Evolutionary conservation across 352 stramenopile species (phyloP).

Genomic region (Globisporangium cylindrosporum): DNA sequence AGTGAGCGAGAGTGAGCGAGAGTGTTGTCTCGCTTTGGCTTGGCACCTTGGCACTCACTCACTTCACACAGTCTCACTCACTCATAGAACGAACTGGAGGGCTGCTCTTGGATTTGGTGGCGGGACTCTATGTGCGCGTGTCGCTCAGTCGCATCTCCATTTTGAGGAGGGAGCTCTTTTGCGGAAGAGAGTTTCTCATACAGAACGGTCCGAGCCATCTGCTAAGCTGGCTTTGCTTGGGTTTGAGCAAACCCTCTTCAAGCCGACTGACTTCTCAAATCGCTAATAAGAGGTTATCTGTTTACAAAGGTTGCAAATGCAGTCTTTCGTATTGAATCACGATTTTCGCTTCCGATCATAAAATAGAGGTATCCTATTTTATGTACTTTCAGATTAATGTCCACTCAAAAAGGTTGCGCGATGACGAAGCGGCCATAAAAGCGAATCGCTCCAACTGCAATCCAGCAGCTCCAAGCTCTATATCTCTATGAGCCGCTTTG

Average conservation of each 20-base stretch:
- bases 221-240: neutral
- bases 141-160: conserved; percentile 4
- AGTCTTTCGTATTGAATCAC: neutral
- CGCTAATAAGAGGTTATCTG: neutral
- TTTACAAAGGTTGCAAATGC: neutral
- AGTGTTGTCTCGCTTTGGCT: neutral
- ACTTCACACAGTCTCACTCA: neutral
- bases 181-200: conserved; percentile 8
- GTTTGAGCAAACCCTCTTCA: neutral
- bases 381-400: neutral
- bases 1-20: neutral
- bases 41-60: neutral
- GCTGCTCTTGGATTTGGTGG: neutral
- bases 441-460: neutral
- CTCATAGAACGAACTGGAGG: neutral
- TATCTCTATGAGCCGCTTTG: no score
- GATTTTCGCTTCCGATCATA: neutral
- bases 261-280: neutral
- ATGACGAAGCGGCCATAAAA: neutral
- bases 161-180: conserved; percentile 1
- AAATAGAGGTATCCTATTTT: neutral
- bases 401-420: neutral
- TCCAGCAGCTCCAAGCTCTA: neutral
- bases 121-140: neutral
- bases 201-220: conserved; percentile 2